Conservation (phyloP, 2,329 filamentous ascomycete species). For the Neofusicoccum ribis region DNA sequence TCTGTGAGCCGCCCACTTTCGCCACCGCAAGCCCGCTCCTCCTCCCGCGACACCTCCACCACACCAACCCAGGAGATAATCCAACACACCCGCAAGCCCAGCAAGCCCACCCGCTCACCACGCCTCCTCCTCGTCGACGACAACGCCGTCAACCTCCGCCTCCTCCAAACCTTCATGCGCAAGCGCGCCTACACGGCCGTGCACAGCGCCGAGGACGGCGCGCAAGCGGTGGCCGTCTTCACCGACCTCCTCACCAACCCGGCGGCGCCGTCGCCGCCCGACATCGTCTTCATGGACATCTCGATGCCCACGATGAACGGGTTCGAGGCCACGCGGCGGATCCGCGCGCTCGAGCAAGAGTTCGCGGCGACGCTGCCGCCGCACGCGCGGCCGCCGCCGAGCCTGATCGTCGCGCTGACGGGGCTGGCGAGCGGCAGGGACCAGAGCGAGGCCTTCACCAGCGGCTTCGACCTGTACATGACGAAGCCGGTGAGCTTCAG, state of each 20-base stretch:
- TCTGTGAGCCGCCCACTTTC: background rate
- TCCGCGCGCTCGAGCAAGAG: slow-evolving; percentile 36
- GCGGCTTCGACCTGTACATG: slow-evolving; percentile 48
- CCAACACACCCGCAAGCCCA: background rate
- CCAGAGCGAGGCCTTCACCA: slow-evolving; percentile 44
- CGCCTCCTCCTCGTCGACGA: slow-evolving; percentile 23
- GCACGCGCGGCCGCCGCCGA: slow-evolving; percentile 18
- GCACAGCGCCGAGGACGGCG: slow-evolving; percentile 43
- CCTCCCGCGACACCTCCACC: background rate
- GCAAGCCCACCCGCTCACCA: background rate
- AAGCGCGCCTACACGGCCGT: slow-evolving; percentile 21
- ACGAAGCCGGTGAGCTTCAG: slow-evolving; percentile 50
- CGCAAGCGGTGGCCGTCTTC: slow-evolving; percentile 39
- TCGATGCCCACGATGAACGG: slow-evolving; percentile 51
- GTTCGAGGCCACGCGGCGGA: slow-evolving; percentile 45
- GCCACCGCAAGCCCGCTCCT: background rate
- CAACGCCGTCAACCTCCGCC: slow-evolving; percentile 44
- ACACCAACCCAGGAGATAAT: background rate
- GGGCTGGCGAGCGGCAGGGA: slow-evolving; percentile 46
- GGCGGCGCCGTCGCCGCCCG: slow-evolving; percentile 22
- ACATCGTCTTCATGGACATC: slow-evolving; percentile 50
- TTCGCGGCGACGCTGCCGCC: background rate
- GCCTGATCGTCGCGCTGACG: slow-evolving; percentile 48
- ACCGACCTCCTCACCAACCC: slow-evolving; percentile 28
- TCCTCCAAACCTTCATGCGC: slow-evolving; percentile 52